Evolutionary conservation across 371 early-diverging fungal genomes (phyloP), one percentile per base, ranked within the genome.

Genomic region (Funneliformis caledonium): DNA sequence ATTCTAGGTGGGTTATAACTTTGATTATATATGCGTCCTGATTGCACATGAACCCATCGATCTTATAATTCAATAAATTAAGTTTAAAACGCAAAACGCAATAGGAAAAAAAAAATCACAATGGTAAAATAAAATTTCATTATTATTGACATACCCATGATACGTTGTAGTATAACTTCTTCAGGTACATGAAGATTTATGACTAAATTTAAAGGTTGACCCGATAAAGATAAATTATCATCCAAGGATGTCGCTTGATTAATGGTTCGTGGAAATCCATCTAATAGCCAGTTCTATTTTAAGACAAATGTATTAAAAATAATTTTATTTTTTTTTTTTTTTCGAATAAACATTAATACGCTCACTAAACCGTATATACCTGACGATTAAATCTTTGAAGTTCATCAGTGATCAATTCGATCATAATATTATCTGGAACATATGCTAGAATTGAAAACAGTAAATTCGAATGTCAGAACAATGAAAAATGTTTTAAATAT

Each of bases 221-320:
- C 81, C 42, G 84, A 82, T 48, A 83, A 82, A 22, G 85, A 81
- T 4, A 97, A 86, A 81, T 88, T 88, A 11, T 83, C 80, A 84
- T 96, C 96, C 77, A 98, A 86, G 9, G 90, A 88, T 73, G 91
- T 81, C 1, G 99, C 98, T 88, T 99, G 99, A 5, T 83, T 82
- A 37, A 95, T 82, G 3, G 94, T 97, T 62, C 99, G 90, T 59
- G 99, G 99, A 84, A 97, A 99, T 16, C 99, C 99, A 88, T 99
- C 99, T 26, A 98, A 90, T 12, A 98, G 86, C 94, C 96, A 96
- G 80, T 90, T 91, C 86, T 92, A 83, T 47, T 75, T 43, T 26
- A 2, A 16, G 10, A 65, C 22, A 31, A 33, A 4, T 59, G 47
- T 60, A 68, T 16, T 22, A 50, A 26, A n/a, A 64, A 64, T 22